phyloP scores from a whole-genome alignment of 225 moss, liverwort and hornwort species.

The Polytrichum formosum region DNA sequence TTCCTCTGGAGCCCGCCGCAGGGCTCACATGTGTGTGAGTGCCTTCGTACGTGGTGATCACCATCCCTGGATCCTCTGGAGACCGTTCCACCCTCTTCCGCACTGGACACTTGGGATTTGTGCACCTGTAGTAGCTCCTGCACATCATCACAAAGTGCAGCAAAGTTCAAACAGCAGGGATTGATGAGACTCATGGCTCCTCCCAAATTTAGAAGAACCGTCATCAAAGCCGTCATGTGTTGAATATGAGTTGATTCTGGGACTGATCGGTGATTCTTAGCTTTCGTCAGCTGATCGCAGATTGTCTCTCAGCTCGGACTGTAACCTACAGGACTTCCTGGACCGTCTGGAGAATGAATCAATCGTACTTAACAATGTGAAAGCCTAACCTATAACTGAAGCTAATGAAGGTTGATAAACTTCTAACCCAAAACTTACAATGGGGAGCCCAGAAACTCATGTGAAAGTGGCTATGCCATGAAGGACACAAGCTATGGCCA shows the following conservation, averaged over 20 bases:
- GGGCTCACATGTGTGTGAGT: constrained; percentile 56
- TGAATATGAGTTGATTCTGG: neutral
- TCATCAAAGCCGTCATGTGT: too few relatives aligned
- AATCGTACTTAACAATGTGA: too few relatives aligned
- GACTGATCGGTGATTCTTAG: neutral
- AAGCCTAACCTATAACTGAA: too few relatives aligned
- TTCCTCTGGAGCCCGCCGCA: constrained; percentile 42
- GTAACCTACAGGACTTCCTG: too few relatives aligned
- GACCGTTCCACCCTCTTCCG: constrained; percentile 62
- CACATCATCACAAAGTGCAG: neutral
- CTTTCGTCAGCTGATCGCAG: neutral
- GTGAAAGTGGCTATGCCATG: too few relatives aligned
- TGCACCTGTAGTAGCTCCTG: constrained; percentile 66
- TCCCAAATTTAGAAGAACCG: too few relatives aligned
- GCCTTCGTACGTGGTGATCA: constrained; percentile 61
- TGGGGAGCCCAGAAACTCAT: neutral
- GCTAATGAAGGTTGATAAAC: too few relatives aligned
- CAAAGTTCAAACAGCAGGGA: too few relatives aligned
- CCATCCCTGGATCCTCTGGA: constrained; percentile 47
- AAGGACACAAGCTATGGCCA: too few relatives aligned
- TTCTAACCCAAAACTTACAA: neutral
- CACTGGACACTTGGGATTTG: constrained; percentile 57
- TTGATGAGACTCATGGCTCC: too few relatives aligned
- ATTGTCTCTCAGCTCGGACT: too few relatives aligned
- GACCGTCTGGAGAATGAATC: too few relatives aligned